Evolutionary conservation across 306 rosid species (phyloP).

Genomic region (Glycyrrhiza uralensis): DNA sequence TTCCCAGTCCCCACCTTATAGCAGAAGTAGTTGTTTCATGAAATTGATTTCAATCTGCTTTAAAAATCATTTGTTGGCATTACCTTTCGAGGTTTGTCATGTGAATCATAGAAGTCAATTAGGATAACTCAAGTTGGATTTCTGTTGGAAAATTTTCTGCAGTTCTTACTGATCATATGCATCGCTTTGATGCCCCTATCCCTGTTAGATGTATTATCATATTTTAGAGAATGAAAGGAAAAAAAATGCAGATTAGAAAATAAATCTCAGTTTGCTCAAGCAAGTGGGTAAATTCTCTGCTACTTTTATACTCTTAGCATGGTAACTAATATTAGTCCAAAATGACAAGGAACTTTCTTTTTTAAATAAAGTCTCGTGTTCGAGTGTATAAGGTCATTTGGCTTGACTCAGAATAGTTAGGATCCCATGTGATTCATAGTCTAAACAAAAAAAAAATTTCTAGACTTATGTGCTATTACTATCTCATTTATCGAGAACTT

Average conservation of each 20-base stretch:
- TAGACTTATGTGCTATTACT: too few relatives aligned
- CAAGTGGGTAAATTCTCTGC: background rate
- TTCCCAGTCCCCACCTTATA: constrained; percentile 10
- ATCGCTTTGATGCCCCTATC: constrained; percentile 16
- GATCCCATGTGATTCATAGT: too few relatives aligned
- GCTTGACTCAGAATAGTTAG: too few relatives aligned
- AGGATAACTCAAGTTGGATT: constrained; percentile 21
- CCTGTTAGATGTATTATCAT: constrained; percentile 15
- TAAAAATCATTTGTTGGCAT: background rate
- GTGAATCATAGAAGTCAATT: constrained; percentile 20
- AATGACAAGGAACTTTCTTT: too few relatives aligned
- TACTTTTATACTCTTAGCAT: background rate
- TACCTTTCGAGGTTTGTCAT: constrained; percentile 19
- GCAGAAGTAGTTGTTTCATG: constrained; percentile 16
- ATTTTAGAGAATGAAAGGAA: constrained; percentile 10
- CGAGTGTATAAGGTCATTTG: too few relatives aligned
- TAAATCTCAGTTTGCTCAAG: constrained; percentile 1
- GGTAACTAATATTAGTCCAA: too few relatives aligned
- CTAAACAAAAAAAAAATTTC: too few relatives aligned
- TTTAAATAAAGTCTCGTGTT: too few relatives aligned
- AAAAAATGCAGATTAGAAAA: constrained; percentile 5
- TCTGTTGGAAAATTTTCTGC: background rate
- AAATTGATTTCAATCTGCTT: constrained; percentile 20
- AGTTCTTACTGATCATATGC: constrained; percentile 7
- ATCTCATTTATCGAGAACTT: too few relatives aligned